A percentile compares a stretch with the other conserved stretches of the same genome.
phyloP scores from a whole-genome alignment of 352 stramenopile species.

The Pythium sp. region DNA sequence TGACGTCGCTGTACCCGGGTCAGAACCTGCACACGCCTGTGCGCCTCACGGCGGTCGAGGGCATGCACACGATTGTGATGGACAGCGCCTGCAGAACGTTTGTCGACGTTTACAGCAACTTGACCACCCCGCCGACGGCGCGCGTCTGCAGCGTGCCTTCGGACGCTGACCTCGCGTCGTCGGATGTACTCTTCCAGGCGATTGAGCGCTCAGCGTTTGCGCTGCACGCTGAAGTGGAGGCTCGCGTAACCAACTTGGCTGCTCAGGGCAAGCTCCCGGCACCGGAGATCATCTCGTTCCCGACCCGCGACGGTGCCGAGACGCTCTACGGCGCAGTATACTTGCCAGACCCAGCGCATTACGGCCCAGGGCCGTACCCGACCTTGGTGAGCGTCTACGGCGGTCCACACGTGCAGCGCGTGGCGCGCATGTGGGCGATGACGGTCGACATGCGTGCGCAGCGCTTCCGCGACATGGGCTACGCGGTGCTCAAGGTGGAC shows the following conservation, averaged over 20 bases:
- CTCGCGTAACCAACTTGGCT: conserved; percentile 49
- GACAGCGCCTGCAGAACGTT: conserved; percentile 78
- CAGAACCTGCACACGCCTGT: conserved; percentile 45
- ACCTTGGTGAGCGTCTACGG: conserved; percentile 96
- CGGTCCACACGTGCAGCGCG: conserved; percentile 95
- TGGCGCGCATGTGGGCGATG: conserved; percentile 89
- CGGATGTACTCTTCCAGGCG: conserved; percentile 35
- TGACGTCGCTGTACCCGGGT: conserved; percentile 57
- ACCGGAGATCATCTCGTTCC: conserved; percentile 71
- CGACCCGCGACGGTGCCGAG: conserved; percentile 80
- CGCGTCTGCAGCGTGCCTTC: conserved; percentile 51
- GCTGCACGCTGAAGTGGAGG: conserved; percentile 60
- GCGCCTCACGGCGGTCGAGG: conserved; percentile 71
- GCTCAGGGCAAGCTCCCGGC: conserved; percentile 48
- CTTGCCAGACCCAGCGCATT: conserved; percentile 74
- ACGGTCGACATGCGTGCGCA: conserved; percentile 94
- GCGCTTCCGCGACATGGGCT: conserved; percentile 90
- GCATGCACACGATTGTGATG: conserved; percentile 91
- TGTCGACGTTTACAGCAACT: conserved; percentile 83
- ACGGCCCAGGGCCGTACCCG: conserved; percentile 92
- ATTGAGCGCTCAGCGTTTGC: conserved; percentile 44
- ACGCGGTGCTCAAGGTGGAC: conserved; percentile 95
- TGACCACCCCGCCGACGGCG: conserved; percentile 60
- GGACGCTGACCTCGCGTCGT: conserved; percentile 30
- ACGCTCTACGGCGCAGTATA: conserved; percentile 93